Base-by-base conservation (phyloP, 306 rosid species). In the Malus sylvestris region DNA sequence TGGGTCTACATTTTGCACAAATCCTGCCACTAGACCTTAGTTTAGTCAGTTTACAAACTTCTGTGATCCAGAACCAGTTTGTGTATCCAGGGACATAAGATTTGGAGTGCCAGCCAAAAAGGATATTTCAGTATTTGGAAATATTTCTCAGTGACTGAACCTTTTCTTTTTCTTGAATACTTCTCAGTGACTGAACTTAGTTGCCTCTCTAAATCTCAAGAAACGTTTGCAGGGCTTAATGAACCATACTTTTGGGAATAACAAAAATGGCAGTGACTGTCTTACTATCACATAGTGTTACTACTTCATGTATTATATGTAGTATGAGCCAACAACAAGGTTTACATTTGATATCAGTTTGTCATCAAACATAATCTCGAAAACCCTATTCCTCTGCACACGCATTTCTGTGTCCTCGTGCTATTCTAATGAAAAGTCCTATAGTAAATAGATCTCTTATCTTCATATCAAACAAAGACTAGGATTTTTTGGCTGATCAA, bases 21-120 rank as follows among this genome's bases (percentile, higher is more conserved):
- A 77, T 84, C 83, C 46, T 63, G 82, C 97, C 81, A 86, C 55
- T 82, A 81, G 87, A 66, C 86, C 35, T 82, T 57, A 70, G 71
- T 80, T 76, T 65, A 70, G 85, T 86, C 89, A 78, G 80, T 84
- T 87, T 79, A 51, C 62, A 27, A 32, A 58, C 55, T 66, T n/a
- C 19, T 10, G 12, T 20, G 73, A 76, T 80, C 72, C 82, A 71
- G 76, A 33, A 40, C 45, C 71, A 67, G 32, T 45, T 63, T 75
- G 30, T 32, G 30, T 76, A 61, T 25, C 71, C 33, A 49, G 73
- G 53, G 74, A 23, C 63, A 22, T 22, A 59, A 59, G 64, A n/a
- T n/a, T 5, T 22, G 7, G 32, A 59, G 14, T 58, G 30, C 30
- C 30, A 22, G 16, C 29, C 22, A 58, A 33, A 33, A 58, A 10